Percentiles rank a stretch among this genome's conserved stretches.
phyloP scores from a whole-genome alignment of 148 eudicot genomes.

The Vaccinium macrocarpon region DNA sequence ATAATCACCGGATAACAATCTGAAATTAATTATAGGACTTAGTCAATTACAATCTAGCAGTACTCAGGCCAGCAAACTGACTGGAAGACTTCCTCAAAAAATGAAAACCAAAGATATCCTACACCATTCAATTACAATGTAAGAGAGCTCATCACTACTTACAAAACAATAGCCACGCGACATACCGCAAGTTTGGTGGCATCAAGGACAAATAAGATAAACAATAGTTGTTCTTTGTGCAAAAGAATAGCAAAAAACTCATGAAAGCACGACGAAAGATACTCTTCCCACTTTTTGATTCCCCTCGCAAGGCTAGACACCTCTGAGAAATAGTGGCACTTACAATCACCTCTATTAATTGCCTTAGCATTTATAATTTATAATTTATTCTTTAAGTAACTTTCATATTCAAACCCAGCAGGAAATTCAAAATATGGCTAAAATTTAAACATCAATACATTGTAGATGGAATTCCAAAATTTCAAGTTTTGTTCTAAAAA shows the following conservation, averaged over 20 bases:
- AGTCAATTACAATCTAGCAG: background rate
- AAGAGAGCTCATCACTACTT: background rate
- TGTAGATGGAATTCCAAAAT: background rate
- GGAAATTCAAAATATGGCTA: background rate
- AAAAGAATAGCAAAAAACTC: background rate
- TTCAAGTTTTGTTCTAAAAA: background rate
- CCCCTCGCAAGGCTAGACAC: background rate
- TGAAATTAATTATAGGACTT: background rate
- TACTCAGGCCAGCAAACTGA: background rate
- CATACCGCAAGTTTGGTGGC: background rate
- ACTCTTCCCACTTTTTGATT: background rate
- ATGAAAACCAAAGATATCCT: background rate
- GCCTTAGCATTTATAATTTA: background rate
- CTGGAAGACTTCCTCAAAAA: background rate
- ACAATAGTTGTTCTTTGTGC: background rate
- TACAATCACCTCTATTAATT: background rate
- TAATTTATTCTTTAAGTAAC: background rate
- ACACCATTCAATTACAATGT: background rate
- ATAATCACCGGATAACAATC: background rate
- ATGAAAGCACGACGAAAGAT: background rate
- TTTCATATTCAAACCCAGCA: background rate
- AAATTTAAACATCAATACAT: background rate
- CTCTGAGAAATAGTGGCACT: background rate
- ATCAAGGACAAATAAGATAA: background rate
- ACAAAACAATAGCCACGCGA: background rate